Percentiles rank a stretch among this genome's conserved stretches.
phyloP scores from a whole-genome alignment of 1,284 basidiomycete genomes.

The Rhodotorula sp. region DNA sequence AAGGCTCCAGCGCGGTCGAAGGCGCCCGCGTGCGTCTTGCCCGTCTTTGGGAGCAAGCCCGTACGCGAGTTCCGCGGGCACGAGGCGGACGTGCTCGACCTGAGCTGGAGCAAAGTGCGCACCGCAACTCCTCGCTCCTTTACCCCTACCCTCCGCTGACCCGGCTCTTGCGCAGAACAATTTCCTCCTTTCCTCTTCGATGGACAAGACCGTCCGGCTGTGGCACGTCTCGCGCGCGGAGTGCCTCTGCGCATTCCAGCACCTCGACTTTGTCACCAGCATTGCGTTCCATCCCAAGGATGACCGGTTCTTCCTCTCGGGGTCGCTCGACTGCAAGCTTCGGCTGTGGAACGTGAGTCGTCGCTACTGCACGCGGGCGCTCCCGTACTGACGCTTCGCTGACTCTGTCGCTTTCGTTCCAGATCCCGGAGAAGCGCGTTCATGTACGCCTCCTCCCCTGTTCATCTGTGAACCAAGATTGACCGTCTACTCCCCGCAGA shows the following conservation, averaged over 20 bases:
- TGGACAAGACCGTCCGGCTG: conserved; percentile 53
- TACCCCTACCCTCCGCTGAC: neutral
- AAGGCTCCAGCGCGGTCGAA: neutral
- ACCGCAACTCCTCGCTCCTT: neutral
- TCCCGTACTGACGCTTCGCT: neutral
- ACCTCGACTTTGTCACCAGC: conserved; percentile 52
- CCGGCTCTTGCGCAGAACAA: conserved; percentile 44
- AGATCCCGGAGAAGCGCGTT: conserved; percentile 42
- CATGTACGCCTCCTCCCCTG: conserved; percentile 7
- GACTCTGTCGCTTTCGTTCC: neutral
- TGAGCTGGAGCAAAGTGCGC: conserved; percentile 52
- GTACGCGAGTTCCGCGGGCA: conserved; percentile 49
- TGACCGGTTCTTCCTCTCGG: conserved; percentile 53
- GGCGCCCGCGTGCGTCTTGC: conserved; percentile 23
- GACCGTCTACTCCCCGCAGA: conserved; percentile 18
- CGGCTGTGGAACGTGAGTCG: conserved; percentile 50
- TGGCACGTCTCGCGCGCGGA: conserved; percentile 51
- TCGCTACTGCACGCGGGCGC: neutral
- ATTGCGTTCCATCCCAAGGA: conserved; percentile 51
- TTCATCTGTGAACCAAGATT: neutral
- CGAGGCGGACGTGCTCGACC: conserved; percentile 50
- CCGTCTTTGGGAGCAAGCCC: conserved; percentile 45
- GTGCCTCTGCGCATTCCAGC: conserved; percentile 52
- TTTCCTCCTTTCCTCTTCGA: conserved; percentile 52
- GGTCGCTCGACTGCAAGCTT: conserved; percentile 52